Conservation (phyloP, 2,329 filamentous ascomycete genomes). For the Ophiostoma angusticollis region DNA sequence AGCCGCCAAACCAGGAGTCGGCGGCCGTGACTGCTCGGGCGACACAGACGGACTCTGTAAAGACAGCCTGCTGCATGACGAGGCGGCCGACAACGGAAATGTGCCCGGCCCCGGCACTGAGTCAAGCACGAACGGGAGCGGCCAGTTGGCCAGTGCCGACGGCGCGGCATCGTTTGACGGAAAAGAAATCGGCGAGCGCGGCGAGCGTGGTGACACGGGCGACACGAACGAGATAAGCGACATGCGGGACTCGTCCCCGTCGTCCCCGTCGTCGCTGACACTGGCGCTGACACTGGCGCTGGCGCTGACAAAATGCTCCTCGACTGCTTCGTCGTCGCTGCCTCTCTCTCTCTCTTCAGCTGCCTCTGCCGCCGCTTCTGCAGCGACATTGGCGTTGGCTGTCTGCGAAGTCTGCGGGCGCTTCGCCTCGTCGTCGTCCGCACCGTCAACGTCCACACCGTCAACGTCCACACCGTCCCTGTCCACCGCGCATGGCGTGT, state of each 20-base stretch:
- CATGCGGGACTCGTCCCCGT: too few species aligned
- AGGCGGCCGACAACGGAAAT: too few species aligned
- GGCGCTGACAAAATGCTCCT: too few species aligned
- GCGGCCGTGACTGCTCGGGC: too few species aligned
- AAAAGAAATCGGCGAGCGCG: background rate
- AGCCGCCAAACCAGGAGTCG: too few species aligned
- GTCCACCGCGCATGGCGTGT: background rate
- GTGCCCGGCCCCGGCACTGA: background rate
- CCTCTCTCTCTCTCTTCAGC: background rate
- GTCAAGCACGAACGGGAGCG: constrained; percentile 6
- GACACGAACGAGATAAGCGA: too few species aligned
- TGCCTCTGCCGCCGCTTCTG: background rate
- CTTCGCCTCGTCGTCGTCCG: background rate
- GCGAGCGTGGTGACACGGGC: too few species aligned
- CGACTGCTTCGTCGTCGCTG: too few species aligned
- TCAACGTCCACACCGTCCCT: background rate
- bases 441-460: background rate
- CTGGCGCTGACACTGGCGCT: too few species aligned
- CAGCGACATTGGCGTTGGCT: background rate
- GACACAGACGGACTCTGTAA: too few species aligned
- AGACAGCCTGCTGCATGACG: too few species aligned
- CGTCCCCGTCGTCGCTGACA: too few species aligned
- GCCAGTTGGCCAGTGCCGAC: constrained; percentile 13
- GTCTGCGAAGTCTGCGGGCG: background rate
- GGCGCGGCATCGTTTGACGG: constrained; percentile 3